Conservation (phyloP, 202 grass and related monocot species). For the Carex arenaria region DNA sequence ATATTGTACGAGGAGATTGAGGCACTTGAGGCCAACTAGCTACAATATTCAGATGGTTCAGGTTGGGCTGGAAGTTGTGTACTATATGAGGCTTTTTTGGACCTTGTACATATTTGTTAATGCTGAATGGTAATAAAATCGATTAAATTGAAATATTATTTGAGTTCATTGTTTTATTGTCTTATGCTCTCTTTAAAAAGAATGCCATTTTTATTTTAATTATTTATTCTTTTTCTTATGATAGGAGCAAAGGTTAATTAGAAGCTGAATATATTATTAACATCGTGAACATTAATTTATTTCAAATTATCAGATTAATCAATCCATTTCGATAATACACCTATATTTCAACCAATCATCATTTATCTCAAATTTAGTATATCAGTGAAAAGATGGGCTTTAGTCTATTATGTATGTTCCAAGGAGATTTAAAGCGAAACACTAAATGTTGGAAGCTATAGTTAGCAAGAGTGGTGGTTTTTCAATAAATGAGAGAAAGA, state of each 20-base stretch:
- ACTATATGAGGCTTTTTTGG: not conserved
- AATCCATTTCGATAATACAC: not conserved
- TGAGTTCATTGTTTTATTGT: not conserved
- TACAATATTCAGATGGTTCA: not conserved
- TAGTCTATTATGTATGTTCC: not conserved
- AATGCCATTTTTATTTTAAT: not conserved
- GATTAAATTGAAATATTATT: not conserved
- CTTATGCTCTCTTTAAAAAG: not conserved
- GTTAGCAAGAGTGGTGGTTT: too few relatives aligned
- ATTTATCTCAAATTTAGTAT: not conserved
- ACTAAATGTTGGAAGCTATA: too few relatives aligned
- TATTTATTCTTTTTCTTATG: not conserved
- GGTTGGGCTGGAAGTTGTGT: not conserved
- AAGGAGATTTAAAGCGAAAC: not conserved
- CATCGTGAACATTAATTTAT: not conserved
- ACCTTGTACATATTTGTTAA: not conserved
- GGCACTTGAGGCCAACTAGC: not conserved
- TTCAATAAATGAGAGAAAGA: too few relatives aligned
- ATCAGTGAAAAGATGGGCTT: not conserved
- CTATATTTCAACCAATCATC: not conserved
- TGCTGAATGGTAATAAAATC: not conserved
- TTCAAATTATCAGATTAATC: not conserved
- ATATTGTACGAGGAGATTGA: constrained; percentile 32
- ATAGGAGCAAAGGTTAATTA: not conserved
- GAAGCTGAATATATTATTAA: not conserved